phyloP scores from a whole-genome alignment of 202 grass and related monocot species.

The Digitaria exilis region DNA sequence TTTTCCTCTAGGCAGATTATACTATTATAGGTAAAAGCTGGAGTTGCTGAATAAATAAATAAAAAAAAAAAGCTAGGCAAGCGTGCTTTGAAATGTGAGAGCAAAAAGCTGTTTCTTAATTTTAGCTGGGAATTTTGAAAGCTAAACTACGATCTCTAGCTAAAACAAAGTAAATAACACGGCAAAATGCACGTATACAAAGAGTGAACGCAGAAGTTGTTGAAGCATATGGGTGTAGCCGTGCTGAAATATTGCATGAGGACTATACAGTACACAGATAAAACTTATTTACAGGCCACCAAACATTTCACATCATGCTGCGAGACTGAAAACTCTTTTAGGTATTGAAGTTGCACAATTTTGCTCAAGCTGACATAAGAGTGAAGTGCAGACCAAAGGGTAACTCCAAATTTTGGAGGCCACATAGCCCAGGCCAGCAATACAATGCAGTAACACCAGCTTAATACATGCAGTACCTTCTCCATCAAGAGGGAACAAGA shows the following conservation, averaged over 20 bases:
- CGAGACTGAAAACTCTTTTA: neutral
- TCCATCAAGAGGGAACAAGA: neutral
- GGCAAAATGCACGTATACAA: neutral
- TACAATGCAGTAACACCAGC: slow-evolving; percentile 1
- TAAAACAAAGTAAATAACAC: neutral
- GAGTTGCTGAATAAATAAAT: too few species aligned
- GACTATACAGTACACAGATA: neutral
- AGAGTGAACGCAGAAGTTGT: neutral
- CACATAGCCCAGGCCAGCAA: neutral
- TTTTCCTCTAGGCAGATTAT: too few species aligned
- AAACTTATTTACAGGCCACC: neutral
- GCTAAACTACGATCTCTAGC: neutral
- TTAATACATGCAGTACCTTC: neutral
- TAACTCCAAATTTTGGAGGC: neutral
- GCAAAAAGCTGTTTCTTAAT: neutral
- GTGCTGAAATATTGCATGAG: neutral
- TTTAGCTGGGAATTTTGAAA: neutral
- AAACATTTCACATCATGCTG: neutral
- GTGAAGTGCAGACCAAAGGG: neutral
- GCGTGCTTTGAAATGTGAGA: too few species aligned
- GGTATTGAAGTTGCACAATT: neutral
- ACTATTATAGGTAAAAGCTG: too few species aligned
- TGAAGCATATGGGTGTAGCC: neutral
- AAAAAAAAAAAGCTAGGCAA: too few species aligned
- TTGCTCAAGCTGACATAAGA: neutral